These are phyloP conservation scores for Ammopiptanthus mongolicus DNA, from an alignment of 306 rosid species.

Conservation along the genomic window DNA sequence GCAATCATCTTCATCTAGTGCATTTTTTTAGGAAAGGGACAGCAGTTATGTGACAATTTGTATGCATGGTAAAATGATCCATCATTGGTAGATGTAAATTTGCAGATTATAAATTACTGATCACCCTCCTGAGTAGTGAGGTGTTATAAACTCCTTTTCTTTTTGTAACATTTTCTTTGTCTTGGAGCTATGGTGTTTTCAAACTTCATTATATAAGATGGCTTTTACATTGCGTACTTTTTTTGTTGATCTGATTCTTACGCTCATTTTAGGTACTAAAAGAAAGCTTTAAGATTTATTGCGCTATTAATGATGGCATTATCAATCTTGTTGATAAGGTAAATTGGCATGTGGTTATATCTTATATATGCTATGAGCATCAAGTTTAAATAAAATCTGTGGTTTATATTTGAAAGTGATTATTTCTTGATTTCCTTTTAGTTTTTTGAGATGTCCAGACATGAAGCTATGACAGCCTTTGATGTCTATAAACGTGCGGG, in stretches of 20 bases:
- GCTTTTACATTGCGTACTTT: neutral
- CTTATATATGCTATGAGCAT: neutral
- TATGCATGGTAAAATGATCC: neutral
- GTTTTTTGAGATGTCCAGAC: conserved; percentile 93
- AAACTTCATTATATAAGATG: neutral
- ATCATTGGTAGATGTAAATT: neutral
- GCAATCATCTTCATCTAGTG: neutral
- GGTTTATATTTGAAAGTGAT: neutral
- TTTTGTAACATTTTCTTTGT: neutral
- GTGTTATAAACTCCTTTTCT: neutral
- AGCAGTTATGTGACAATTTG: neutral
- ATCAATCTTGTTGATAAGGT: conserved; percentile 88
- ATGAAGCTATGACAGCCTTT: conserved; percentile 70
- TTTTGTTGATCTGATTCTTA: neutral
- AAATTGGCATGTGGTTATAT: neutral
- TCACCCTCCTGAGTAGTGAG: neutral
- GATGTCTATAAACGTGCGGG: conserved; percentile 83
- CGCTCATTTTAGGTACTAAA: conserved; percentile 55
- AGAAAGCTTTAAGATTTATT: too few relatives aligned
- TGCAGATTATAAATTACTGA: neutral
- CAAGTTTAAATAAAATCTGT: neutral
- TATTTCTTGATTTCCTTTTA: conserved; percentile 22
- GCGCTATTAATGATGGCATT: too few relatives aligned
- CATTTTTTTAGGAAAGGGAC: neutral
- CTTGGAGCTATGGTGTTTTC: neutral